A percentile compares a stretch with the other conserved stretches of the same genome.
Conservation (phyloP, 495 filamentous ascomycete genomes). For the Thozetella sp. region DNA sequence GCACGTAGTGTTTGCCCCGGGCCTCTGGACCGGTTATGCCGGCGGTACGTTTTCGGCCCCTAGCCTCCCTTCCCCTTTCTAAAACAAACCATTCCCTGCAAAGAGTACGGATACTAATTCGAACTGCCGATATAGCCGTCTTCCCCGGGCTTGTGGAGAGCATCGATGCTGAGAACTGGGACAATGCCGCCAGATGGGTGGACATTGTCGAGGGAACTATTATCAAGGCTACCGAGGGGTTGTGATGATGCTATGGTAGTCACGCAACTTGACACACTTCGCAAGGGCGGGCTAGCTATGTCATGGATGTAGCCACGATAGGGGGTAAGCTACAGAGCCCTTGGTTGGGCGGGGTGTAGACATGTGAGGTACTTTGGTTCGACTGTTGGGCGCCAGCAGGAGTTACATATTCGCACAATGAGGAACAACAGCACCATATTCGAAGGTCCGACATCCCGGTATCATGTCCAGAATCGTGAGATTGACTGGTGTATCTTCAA, state of each 20-base stretch:
- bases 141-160: conserved; percentile 90
- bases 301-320: too few species aligned
- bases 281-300: too few species aligned
- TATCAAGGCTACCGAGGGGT: conserved; percentile 57
- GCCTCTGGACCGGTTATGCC: conserved; percentile 87
- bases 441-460: too few species aligned
- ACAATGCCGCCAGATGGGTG: conserved; percentile 73
- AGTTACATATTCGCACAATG: too few species aligned
- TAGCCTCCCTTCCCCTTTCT: background rate
- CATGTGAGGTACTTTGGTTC: too few species aligned
- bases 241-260: conserved; percentile 6
- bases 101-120: conserved; percentile 19
- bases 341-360: too few species aligned
- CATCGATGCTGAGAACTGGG: conserved; percentile 76
- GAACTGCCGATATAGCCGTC: conserved; percentile 39
- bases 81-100: background rate
- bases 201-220: conserved; percentile 75
- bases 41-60: conserved; percentile 50
- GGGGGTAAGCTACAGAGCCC: too few species aligned
- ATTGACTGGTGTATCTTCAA: background rate
- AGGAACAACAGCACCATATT: background rate
- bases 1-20: conserved; percentile 88
- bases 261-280: background rate
- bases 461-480: background rate
- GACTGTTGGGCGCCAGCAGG: too few species aligned